These are phyloP conservation scores for Trichoderma aggressivum DNA, from an alignment of 2,329 filamentous ascomycete genomes.

Conservation along the genomic window DNA sequence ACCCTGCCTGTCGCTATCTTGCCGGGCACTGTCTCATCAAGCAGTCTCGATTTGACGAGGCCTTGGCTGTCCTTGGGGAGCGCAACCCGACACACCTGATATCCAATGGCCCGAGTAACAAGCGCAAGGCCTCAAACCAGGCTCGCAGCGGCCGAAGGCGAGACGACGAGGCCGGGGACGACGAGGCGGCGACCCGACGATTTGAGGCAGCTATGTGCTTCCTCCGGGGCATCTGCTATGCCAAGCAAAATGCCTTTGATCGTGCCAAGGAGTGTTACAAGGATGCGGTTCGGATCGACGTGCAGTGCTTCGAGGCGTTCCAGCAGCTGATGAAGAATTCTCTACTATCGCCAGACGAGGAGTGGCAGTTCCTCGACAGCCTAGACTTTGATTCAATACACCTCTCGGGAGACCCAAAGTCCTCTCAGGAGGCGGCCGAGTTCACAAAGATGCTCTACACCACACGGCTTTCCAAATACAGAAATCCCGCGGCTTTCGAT, in stretches of 20 bases:
- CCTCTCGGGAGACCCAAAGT: constrained; percentile 59
- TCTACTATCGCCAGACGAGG: constrained; percentile 82
- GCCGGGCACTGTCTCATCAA: constrained; percentile 93
- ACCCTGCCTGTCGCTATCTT: constrained; percentile 85
- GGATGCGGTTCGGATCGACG: constrained; percentile 91
- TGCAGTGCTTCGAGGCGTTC: constrained; percentile 97
- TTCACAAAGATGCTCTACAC: constrained; percentile 97
- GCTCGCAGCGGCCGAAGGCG: constrained; percentile 33
- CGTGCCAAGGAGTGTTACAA: constrained; percentile 98
- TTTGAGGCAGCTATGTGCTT: constrained; percentile 99
- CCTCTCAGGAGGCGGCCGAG: constrained; percentile 73
- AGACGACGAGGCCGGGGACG: constrained; percentile 47
- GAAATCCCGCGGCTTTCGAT: constrained; percentile 77
- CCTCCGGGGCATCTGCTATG: constrained; percentile 86
- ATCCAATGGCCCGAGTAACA: constrained; percentile 46
- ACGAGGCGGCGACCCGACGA: constrained; percentile 71
- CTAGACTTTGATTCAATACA: constrained; percentile 85
- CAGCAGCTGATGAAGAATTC: constrained; percentile 97
- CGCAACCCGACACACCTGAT: constrained; percentile 91
- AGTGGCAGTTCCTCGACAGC: constrained; percentile 83
- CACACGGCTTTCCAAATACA: constrained; percentile 91
- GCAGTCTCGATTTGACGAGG: constrained; percentile 85
- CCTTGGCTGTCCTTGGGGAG: constrained; percentile 80
- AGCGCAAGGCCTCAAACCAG: constrained; percentile 34
- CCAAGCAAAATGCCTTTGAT: constrained; percentile 96